Base-by-base conservation (phyloP, 2,329 filamentous ascomycete genomes). In the Cephalotrichum gorgonifer region DNA sequence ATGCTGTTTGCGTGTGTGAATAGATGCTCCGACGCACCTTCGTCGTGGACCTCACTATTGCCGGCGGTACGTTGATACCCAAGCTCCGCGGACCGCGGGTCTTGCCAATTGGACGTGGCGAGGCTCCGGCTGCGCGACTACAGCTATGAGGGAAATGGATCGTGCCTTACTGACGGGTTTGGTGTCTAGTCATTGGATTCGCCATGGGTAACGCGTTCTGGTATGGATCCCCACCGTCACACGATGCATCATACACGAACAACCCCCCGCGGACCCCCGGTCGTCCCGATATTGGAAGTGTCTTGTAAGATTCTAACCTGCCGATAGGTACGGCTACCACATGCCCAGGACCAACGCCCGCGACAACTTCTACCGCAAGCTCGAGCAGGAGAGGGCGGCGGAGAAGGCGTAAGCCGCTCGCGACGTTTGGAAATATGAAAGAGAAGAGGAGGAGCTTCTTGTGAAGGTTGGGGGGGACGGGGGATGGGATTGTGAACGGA, bases 321-420 rank as follows among this genome's bases (percentile, higher is more conserved):
- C 11, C 17, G 3, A 54, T 55, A 81, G 77, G 77, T 77, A 80
- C 71, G 77, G 78, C 63, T 81, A 63, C 70, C 78, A 81, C 69
- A 67, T 79, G 60, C 78, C 77, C 56, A 76, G 77, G 64, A 79
- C 74, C 60, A 63, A 72, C 60, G 71, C 69, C 55, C 77, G 78
- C 61, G 78, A 81, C 66, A 66, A 66, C 64, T 73, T 71, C 73
- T 80, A 80, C 70, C 64, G 64, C 65, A 71, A 77, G 66, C 66
- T 79, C 53, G 78, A 81, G 70, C 69, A 72, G 57, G 64, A 78
- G 65, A 75, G 76, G 51, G 74, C 74, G 50, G 66, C 61, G 47
- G 59, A 63, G 51, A 62, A 64, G 56, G 51, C 48, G 52, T 55
- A 53, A 45, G 27, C 23, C 25, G 11, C 25, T 6, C 33, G 12